Evolutionary conservation across 176 grass and related monocot genomes (phyloP).

Genomic region (Poa pratensis): DNA sequence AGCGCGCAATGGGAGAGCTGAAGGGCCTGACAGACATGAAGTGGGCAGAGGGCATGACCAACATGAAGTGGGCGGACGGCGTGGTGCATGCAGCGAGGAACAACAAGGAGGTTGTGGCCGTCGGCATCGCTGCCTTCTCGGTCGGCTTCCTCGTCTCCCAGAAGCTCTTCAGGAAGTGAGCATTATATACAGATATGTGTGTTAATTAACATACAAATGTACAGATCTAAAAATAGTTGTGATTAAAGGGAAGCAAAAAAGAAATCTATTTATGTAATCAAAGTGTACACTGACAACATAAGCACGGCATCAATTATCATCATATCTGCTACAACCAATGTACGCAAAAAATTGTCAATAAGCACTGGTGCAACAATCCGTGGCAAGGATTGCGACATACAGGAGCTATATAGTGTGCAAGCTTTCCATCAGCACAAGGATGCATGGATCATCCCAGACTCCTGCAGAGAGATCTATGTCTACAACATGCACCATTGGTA

Average conservation of each 20-base stretch:
- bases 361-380: too few relatives aligned
- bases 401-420: too few relatives aligned
- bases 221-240: not conserved
- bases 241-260: not conserved
- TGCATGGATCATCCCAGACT: not conserved
- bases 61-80: constrained; percentile 43
- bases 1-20: constrained; percentile 28
- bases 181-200: not conserved
- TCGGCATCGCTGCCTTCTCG: constrained; percentile 38
- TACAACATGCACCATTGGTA: not conserved
- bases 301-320: not conserved
- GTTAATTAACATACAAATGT: not conserved
- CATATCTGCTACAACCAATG: not conserved
- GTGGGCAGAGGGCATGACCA: constrained; percentile 7
- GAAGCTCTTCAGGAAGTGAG: constrained; percentile 44
- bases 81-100: constrained; percentile 26
- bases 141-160: constrained; percentile 45
- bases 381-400: too few relatives aligned
- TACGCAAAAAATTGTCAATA: not conserved
- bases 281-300: not conserved
- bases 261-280: too few relatives aligned
- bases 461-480: not conserved
- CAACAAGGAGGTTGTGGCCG: constrained; percentile 51
- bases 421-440: too few relatives aligned
- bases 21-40: not conserved